Percentiles rank a stretch among this genome's conserved stretches.
Evolutionary conservation across 306 rosid species (phyloP).

Genomic region (Trichosanthes cucumerina): DNA sequence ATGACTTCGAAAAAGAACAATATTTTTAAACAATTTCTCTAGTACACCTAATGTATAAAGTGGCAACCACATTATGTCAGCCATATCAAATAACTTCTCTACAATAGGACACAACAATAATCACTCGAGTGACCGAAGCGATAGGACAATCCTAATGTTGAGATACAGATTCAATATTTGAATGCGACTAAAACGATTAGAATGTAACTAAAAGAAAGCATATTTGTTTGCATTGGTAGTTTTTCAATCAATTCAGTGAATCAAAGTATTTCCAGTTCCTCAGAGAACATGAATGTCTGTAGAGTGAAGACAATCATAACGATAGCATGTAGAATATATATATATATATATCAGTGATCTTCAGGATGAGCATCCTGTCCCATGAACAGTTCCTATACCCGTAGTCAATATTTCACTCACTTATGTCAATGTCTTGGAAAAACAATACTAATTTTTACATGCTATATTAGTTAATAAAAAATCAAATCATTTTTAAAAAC

Average conservation of each 20-base stretch:
- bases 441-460: constrained; percentile 12
- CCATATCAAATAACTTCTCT: not conserved
- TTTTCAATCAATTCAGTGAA: not conserved
- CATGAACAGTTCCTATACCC: constrained; percentile 5
- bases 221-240: not conserved
- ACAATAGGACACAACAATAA: not conserved
- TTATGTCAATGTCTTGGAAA: constrained; percentile 7
- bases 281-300: not conserved
- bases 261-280: not conserved
- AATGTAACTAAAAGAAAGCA: not conserved
- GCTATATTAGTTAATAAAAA: constrained; percentile 8
- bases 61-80: not conserved
- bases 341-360: not conserved
- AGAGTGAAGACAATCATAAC: not conserved
- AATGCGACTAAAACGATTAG: not conserved
- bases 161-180: not conserved
- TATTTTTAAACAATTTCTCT: not conserved
- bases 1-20: too few relatives aligned
- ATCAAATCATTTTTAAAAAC: constrained; percentile 7
- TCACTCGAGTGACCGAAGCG: not conserved
- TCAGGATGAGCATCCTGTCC: not conserved
- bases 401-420: constrained; percentile 12
- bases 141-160: not conserved
- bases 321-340: not conserved
- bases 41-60: not conserved